Percentiles rank a stretch among this genome's conserved stretches.
Conservation (phyloP, 1,139 yeast genomes). For the Pneumocystis carinii region DNA sequence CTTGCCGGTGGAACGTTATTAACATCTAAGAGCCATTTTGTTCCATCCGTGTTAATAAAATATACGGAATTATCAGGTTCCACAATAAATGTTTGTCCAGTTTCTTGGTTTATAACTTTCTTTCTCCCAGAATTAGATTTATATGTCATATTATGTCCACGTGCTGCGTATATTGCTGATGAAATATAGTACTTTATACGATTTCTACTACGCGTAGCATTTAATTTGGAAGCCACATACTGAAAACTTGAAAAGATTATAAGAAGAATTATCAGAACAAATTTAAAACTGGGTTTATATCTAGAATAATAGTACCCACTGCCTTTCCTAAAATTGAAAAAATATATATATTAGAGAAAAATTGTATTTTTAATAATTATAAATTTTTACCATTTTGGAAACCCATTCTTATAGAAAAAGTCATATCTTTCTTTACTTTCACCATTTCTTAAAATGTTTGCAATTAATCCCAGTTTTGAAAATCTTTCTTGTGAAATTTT, state of each 20-base stretch:
- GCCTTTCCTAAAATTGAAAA: slow-evolving; percentile 6
- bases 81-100: slow-evolving; percentile 49
- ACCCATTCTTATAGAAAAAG: slow-evolving; percentile 68
- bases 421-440: slow-evolving; percentile 60
- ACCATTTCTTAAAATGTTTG: slow-evolving; percentile 52
- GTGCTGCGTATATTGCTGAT: slow-evolving; percentile 28
- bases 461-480: slow-evolving; percentile 59
- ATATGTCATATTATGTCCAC: slow-evolving; percentile 23
- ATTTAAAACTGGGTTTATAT: slow-evolving; percentile 37
- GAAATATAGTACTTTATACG: slow-evolving; percentile 38
- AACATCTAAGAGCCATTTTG: slow-evolving; percentile 25
- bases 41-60: slow-evolving; percentile 36
- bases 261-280: slow-evolving; percentile 38
- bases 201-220: slow-evolving; percentile 44
- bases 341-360: neutral
- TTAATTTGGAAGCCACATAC: slow-evolving; percentile 39
- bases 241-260: slow-evolving; percentile 44
- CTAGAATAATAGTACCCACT: slow-evolving; percentile 17
- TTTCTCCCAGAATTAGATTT: slow-evolving; percentile 23
- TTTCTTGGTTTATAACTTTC: slow-evolving; percentile 24
- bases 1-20: slow-evolving; percentile 29
- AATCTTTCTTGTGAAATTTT: slow-evolving; percentile 39
- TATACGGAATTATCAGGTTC: slow-evolving; percentile 57
- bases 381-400: slow-evolving; percentile 54
- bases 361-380: neutral